These are phyloP conservation scores for Withania somnifera DNA, from an alignment of 305 asterid species.

Conservation along the genomic window DNA sequence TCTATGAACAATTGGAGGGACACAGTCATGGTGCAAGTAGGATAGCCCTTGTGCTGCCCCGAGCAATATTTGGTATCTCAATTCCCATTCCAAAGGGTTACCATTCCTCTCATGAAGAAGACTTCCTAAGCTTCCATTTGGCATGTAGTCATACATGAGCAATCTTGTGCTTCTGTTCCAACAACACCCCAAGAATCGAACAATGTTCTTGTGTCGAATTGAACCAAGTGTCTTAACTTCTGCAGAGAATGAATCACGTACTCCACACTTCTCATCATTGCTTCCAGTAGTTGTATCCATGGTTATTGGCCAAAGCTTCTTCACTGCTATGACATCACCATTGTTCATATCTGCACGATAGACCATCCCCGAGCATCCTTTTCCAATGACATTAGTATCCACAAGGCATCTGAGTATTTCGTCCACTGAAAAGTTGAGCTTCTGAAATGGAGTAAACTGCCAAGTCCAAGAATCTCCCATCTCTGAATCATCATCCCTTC, in stretches of 20 bases:
- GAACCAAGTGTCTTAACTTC: slow-evolving; percentile 34
- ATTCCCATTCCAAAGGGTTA: slow-evolving; percentile 31
- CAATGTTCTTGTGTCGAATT: slow-evolving; percentile 38
- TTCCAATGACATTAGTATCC: slow-evolving; percentile 35
- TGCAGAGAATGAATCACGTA: slow-evolving; percentile 37
- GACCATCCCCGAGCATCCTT: slow-evolving; percentile 37
- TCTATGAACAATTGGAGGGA: slow-evolving; percentile 40
- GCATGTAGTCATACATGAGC: slow-evolving; percentile 44
- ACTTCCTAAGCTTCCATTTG: slow-evolving; percentile 38
- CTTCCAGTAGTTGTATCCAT: slow-evolving; percentile 12
- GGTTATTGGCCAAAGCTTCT: slow-evolving; percentile 35
- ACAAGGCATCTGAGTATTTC: slow-evolving; percentile 32
- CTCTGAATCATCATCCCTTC: slow-evolving; percentile 35
- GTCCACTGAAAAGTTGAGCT: slow-evolving; percentile 27
- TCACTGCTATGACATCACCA: slow-evolving; percentile 34
- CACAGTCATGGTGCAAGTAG: slow-evolving; percentile 41
- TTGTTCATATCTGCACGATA: slow-evolving; percentile 29
- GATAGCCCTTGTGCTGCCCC: slow-evolving; percentile 39
- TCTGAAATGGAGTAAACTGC: slow-evolving; percentile 43
- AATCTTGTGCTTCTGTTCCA: slow-evolving; percentile 32
- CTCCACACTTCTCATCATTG: slow-evolving; percentile 16
- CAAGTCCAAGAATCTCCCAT: slow-evolving; percentile 36
- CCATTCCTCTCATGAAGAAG: slow-evolving; percentile 33
- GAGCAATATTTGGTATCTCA: slow-evolving; percentile 27
- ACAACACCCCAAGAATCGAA: slow-evolving; percentile 33